Evolutionary conservation across 2,329 filamentous ascomycete species (phyloP).

Genomic region (Lasiodiplodia sp.): DNA sequence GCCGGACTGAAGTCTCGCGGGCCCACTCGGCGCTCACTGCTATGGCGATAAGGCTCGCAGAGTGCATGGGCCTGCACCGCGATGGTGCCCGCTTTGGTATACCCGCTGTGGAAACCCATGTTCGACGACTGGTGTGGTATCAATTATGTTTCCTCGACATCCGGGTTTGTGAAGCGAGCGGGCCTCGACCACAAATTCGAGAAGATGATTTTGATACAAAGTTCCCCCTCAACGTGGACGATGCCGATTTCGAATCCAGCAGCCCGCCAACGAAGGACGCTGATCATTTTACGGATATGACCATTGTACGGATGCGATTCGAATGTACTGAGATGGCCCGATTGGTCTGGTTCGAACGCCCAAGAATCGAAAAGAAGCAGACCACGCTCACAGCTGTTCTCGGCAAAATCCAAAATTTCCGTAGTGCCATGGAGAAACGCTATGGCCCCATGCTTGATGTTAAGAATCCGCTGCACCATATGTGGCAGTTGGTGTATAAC

Average conservation of each 20-base stretch:
- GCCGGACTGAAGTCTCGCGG: constrained; percentile 74
- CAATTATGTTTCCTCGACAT: constrained; percentile 80
- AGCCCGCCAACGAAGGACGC: constrained; percentile 54
- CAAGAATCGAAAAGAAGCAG: constrained; percentile 67
- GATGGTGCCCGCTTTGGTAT: constrained; percentile 73
- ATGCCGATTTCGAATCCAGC: constrained; percentile 63
- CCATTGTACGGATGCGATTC: constrained; percentile 72
- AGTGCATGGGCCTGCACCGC: constrained; percentile 79
- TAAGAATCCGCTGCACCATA: constrained; percentile 67
- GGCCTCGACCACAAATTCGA: constrained; percentile 74
- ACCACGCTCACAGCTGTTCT: constrained; percentile 70
- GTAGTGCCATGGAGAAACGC: constrained; percentile 67
- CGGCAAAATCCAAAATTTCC: constrained; percentile 73
- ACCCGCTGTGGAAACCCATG: constrained; percentile 72
- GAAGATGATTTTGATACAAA: constrained; percentile 77
- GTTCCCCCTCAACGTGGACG: constrained; percentile 74
- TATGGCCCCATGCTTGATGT: constrained; percentile 70
- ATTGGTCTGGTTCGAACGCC: constrained; percentile 72
- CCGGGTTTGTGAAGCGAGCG: constrained; percentile 76
- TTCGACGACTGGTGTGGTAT: constrained; percentile 77
- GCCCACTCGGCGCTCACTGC: constrained; percentile 76
- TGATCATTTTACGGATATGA: constrained; percentile 71
- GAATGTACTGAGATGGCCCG: constrained; percentile 78
- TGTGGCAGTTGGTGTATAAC: constrained; percentile 69
- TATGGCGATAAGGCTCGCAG: constrained; percentile 74